Base-by-base conservation (phyloP, 169 alveolate genomes). In the Condylostoma magnum region DNA sequence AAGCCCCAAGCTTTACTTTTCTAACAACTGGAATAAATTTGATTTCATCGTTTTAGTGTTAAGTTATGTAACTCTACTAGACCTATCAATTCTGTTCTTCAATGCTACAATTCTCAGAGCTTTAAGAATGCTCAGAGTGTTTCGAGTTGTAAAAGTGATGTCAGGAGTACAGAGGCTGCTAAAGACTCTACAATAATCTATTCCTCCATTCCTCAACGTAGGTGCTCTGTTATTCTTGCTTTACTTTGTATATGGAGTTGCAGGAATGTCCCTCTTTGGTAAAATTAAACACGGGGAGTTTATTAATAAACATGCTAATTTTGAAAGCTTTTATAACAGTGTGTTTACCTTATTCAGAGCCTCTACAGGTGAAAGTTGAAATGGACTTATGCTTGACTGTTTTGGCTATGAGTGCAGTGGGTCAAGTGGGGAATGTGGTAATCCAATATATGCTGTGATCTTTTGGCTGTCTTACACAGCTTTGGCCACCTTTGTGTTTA, bases 321-420 rank as follows among this genome's bases (percentile, higher is more conserved):
- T 92, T 68, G 56, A 77, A 57, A 80, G 84, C 47, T 92, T 93
- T 76, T 87, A 84, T 72, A 58, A 52, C 33, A 68, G 92, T 22
- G 60, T 90, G 37, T 44, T 82, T 33, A 69, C 80, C 10, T 68
- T 82, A 36, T 85, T 85, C 50, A 51, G 93, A 48, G 56, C 87
- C n/a, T 57, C 89, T 2, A 86, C 95, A 8, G 95, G 95, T 12
- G 95, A 86, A 69, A 58, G 70, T 66, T 87, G 94, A 90, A 73
- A 80, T 75, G 74, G 52, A 22, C 22, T 89, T 2, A 80, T 77
- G 83, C 73, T 52, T 60, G 90, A 89, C 53, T 77, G 85, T 47
- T 52, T 53, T 56, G 77, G 65, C 0, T 18, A 63, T 15, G 57
- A 63, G 33, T 57, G 69, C 18, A 25, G n/a, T 12, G 88, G 86